Base-by-base conservation (phyloP, 768 basidiomycete genomes). In the Kwoniella sp. region DNA sequence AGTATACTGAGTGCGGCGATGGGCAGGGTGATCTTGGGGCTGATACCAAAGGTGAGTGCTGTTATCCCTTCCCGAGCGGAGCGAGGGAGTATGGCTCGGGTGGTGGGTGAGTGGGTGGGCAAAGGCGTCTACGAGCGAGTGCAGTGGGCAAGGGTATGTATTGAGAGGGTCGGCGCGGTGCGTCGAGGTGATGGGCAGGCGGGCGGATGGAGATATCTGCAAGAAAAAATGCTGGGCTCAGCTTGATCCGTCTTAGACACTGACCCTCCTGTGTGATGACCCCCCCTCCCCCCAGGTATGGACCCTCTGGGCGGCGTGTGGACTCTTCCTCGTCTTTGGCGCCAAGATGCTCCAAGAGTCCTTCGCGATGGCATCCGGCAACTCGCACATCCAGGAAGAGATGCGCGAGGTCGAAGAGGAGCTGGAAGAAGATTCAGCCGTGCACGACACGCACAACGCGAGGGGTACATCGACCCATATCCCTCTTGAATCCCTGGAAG, bases 361-460 rank as follows among this genome's bases (percentile, higher is more conserved):
- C 2, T 82, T 87, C 58, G 84, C 83, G 68, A 97, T 98, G 92
- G 83, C 86, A 60, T 82, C 83, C 0, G 92, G 90, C 5, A 88
- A 83, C 58, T 89, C 87, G 65, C 92, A 93, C 82, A 89, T 96
- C 17, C 82, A 88, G 74, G 94, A 97, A 80, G 96, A 98, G 82
- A 91, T 97, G 89, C 86, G 87, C 60, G 94, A 99, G 82, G 90
- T 91, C n/a, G 89, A 90, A 82, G 92, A 94, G 78, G 95, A 99
- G 82, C 90, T 98, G 57, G 88, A 92, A 72, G 90, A 86, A 54
- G 81, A 80, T 2, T 90, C 92, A 67, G 89, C 88, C 34, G 86
- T 63, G 25, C 79, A 74, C 31, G 75, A 76, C 41, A 64, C 69
- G 0, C 73, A 72, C 61, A 75, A 75, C 55, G 61, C 71, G n/a